Evolutionary conservation across 805 yeast species (phyloP), one percentile per base, ranked within the genome.

Genomic region (Starmerella gropengiesseri): DNA sequence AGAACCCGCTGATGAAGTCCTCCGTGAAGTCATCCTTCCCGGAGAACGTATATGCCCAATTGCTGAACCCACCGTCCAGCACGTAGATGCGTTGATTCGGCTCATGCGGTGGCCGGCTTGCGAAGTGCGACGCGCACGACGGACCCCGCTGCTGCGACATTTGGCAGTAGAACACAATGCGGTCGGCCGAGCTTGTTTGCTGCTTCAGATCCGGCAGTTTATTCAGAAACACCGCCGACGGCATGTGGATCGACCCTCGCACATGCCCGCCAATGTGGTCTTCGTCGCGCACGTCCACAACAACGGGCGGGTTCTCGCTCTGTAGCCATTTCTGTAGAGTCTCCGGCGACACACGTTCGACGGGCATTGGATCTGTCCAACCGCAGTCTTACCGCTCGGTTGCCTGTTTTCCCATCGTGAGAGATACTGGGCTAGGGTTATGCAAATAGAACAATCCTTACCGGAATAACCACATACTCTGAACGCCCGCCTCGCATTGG

Each of bases 81-180:
- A 89, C 78, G 69, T 76, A 80, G 2, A 89, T 75, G 25, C 70
- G 63, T 44, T 75, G 68, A 6, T 7, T 14, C 8, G 41, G 27
- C 3, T 2, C 18, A n/a, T 30, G 21, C 5, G 23, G 20, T 12
- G 36, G 25, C 17, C 20, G 9, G n/a, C 17, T 20, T 11, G 43
- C 28, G 19, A 11, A 45, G 19, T 40, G 30, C 61, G 77, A 63
- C 0, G 96, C 86, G 3, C 95, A 73, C 3, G 82, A 67, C 0
- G 97, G 97, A 0, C 97, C 97, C 40, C 98, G 67, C 46, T 80
- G 93, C 60, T 91, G 97, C 3, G 93, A 79, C 23, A 82, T 67
- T 22, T 87, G 86, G 60, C 98, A 89, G 59, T 91, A 95, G 63
- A 89, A 91, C 0, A 91, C 80, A 0, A 85, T 73, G 41, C 72